Percentiles rank a stretch among this genome's conserved stretches.
phyloP scores from a whole-genome alignment of 2,329 filamentous ascomycete species.

The Dactylella cylindrospora region DNA sequence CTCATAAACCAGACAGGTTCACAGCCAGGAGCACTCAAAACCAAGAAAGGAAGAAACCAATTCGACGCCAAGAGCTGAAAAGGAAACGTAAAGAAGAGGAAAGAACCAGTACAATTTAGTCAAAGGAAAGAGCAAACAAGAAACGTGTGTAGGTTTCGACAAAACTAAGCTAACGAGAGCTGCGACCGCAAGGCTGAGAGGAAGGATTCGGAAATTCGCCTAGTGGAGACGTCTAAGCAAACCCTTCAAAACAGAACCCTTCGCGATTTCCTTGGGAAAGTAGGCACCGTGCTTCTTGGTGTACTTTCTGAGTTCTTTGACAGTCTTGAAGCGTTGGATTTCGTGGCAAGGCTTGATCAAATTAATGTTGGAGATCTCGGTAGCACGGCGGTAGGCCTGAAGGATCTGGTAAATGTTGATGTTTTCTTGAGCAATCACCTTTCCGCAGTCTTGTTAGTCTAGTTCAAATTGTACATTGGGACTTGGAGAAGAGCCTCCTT shows the following conservation, averaged over 20 bases:
- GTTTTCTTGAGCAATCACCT: conserved; percentile 33
- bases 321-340: conserved; percentile 20
- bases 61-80: too few species aligned
- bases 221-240: conserved; percentile 23
- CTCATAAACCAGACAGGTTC: too few species aligned
- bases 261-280: conserved; percentile 17
- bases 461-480: background rate
- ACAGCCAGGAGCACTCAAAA: too few species aligned
- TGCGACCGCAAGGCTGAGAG: too few species aligned
- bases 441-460: background rate
- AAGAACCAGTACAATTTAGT: too few species aligned
- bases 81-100: too few species aligned
- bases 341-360: conserved; percentile 16
- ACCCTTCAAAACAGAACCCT: conserved; percentile 32
- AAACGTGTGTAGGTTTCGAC: too few species aligned
- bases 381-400: conserved; percentile 31
- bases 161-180: too few species aligned
- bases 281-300: conserved; percentile 21
- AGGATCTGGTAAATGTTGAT: conserved; percentile 38
- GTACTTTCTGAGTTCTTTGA: conserved; percentile 14
- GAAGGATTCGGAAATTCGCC: too few species aligned
- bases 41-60: too few species aligned
- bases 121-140: too few species aligned
- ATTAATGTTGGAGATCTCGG: conserved; percentile 1
- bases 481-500: background rate